Evolutionary conservation across 371 early-diverging fungal species (phyloP), one percentile per base, ranked within the genome.

Genomic region (Lichtheimia ramosa): DNA sequence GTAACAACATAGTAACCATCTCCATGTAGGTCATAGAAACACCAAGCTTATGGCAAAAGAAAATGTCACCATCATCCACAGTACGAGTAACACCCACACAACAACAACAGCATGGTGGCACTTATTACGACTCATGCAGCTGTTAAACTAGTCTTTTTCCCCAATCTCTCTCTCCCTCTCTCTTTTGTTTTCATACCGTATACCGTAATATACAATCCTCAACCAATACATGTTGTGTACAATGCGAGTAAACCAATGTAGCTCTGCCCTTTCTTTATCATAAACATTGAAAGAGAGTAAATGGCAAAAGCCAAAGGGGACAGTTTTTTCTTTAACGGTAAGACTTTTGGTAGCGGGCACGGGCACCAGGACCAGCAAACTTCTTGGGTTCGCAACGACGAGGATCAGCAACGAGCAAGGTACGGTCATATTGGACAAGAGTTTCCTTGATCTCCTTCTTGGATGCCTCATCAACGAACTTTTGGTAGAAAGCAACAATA

Each of bases 371-470:
- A 88, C 99, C 99, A 76, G 98, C 99, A 81, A 97, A 99, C 88
- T 99, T 99, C 97, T 99, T 99, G 85, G 99, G 96, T 79, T 99
- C 99, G 86, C 93, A 92, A 77, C 97, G 96, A 83, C 99, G 96
- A 64, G 98, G 95, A 79, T 99, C 99, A 61, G 98, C 94, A 54
- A 99, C 98, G 51, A 99, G 87, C 55, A 97, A 92, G 71, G 93
- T 90, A 82, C 98, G 95, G 87, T 99, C 99, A 86, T 94, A 98
- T 69, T 86, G 82, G 67, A 94, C 83, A 54, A 99, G 86, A 54
- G 86, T 82, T 66, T 96, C 94, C 87, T 94, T 94, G 83, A 99
- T 91, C 82, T 99, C 98, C 85, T 93, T 93, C 92, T 96, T 98
- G 74, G 95, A 87, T 60, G 95, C 96, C 83, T 99, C 99, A 82